phyloP scores from a whole-genome alignment of 2,329 filamentous ascomycete genomes.

The Coniella lustricola region DNA sequence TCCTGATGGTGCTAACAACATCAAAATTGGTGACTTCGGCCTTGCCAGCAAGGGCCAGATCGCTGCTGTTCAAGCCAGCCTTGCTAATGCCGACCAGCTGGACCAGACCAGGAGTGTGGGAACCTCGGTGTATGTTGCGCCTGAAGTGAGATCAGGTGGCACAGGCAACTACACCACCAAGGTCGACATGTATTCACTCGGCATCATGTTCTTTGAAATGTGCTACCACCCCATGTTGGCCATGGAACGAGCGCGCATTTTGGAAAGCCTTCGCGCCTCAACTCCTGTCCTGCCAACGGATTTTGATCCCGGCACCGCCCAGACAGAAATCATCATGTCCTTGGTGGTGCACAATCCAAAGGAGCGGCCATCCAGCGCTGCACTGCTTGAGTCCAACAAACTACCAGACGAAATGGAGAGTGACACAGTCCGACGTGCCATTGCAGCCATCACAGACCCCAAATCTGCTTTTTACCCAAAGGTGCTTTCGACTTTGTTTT shows the following conservation, averaged over 20 bases:
- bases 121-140: constrained; percentile 88
- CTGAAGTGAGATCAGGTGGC: constrained; percentile 73
- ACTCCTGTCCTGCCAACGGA: constrained; percentile 63
- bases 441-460: constrained; percentile 74
- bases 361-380: constrained; percentile 72
- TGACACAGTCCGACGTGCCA: constrained; percentile 76
- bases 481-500: constrained; percentile 80
- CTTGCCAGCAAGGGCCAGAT: constrained; percentile 84
- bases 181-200: constrained; percentile 97
- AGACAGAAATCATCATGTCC: constrained; percentile 71
- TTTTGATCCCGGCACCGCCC: constrained; percentile 66
- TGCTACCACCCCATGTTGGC: constrained; percentile 59
- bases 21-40: constrained; percentile 95
- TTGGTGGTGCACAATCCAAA: constrained; percentile 77
- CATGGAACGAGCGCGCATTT: constrained; percentile 56
- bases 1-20: constrained; percentile 71
- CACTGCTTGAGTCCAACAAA: constrained; percentile 78
- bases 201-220: constrained; percentile 99
- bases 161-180: constrained; percentile 81
- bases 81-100: constrained; percentile 37
- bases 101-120: constrained; percentile 67
- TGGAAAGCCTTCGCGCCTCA: constrained; percentile 62
- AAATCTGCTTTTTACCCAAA: constrained; percentile 84
- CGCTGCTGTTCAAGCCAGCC: constrained; percentile 47
- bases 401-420: constrained; percentile 89